These are phyloP conservation scores for Dryas octopetala DNA, from an alignment of 306 rosid genomes.

Conservation along the genomic window DNA sequence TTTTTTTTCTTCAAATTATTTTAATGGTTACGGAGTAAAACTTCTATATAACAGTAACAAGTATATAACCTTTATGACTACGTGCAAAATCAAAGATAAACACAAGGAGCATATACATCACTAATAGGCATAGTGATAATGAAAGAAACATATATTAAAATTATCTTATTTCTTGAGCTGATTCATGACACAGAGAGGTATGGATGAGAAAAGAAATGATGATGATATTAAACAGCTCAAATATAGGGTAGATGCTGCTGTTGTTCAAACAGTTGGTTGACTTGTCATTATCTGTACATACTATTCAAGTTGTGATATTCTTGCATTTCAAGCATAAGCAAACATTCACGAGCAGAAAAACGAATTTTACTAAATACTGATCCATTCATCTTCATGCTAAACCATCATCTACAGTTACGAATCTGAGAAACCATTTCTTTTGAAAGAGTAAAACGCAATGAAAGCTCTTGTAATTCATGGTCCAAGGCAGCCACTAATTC, in stretches of 20 bases:
- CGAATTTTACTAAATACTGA: conserved; percentile 1
- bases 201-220: too few species aligned
- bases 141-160: too few species aligned
- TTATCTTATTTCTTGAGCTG: too few species aligned
- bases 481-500: conserved; percentile 24
- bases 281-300: conserved; percentile 32
- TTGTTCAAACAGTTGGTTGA: too few species aligned
- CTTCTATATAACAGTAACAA: too few species aligned
- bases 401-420: conserved; percentile 30
- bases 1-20: too few species aligned
- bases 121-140: too few species aligned
- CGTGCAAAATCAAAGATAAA: too few species aligned
- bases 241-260: background rate
- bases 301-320: conserved; percentile 4
- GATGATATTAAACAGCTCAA: background rate
- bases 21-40: too few species aligned
- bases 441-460: background rate
- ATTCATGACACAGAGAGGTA: too few species aligned
- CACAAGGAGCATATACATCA: too few species aligned
- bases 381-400: conserved; percentile 19
- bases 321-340: conserved; percentile 15
- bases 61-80: too few species aligned
- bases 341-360: conserved; percentile 9
- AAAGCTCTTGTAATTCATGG: conserved; percentile 1
- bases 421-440: conserved; percentile 22